Base-by-base conservation (phyloP, 2,329 filamentous ascomycete species). In the Ceratocystis smalleyi region DNA sequence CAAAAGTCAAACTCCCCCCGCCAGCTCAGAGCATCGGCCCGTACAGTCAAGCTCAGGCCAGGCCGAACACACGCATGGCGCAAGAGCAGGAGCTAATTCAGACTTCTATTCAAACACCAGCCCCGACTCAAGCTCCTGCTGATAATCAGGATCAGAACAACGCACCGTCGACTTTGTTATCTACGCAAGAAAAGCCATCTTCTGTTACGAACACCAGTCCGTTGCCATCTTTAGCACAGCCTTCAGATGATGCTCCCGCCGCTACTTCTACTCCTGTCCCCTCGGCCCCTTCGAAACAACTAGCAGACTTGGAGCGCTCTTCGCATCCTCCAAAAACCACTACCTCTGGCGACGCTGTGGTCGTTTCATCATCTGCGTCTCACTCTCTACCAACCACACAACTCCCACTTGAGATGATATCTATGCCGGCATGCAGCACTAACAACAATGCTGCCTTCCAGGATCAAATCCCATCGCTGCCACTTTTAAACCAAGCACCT, bases 1-100 rank as follows among this genome's bases (percentile, higher is more conserved):
- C 91, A 1, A 82, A 96, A 60, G 91, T 96, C 54, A 85, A 91
- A 63, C 81, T 96, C 30, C 91, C 91, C 60, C 89, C 89, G 61
- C 79, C 79, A 65, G 47, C 62, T 57, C 60, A 61, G 22, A 19
- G 47, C 40, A 15, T 27, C 22, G 15, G 35, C 15, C 7, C 40
- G 30, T 59, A 63, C 32, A 8, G n/a, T 12, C 60, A 19, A 35
- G 45, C 43, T 19, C 62, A 63, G 35, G 19, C 35, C 6, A 32
- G 40, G n/a, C 22, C 51, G 19, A 32, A 45, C 54, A 12, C 24
- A 8, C 54, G n/a, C 54, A 57, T 57, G 54, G 54, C 3, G 6
- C 54, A 57, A n/a, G 47, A n/a, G 7, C 47, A 22, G 47, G 22
- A 24, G n/a, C 47, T 51, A n/a, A 22, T 19, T 24, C 5, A 10